Conservation (phyloP, 225 moss, liverwort and hornwort species). For the Pleurozium schreberi region DNA sequence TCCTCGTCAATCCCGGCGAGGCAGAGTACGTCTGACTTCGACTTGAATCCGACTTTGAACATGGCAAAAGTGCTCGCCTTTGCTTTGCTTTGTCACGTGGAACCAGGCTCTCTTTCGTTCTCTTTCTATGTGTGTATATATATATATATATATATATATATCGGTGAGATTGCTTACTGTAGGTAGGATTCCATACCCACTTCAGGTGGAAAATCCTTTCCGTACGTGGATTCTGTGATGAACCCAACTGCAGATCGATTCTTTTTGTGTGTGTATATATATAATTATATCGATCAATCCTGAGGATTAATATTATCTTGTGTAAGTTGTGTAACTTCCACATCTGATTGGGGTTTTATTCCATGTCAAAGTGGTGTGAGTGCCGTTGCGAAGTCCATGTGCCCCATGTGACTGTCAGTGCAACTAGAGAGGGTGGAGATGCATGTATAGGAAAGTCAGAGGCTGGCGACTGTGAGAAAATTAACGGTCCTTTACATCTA, state of each 20-base stretch:
- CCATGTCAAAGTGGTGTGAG: neutral
- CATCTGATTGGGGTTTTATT: neutral
- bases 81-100: neutral
- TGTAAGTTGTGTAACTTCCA: too few relatives aligned
- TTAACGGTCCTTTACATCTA: neutral
- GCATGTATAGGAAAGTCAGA: too few relatives aligned
- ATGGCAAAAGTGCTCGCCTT: neutral
- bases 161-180: neutral
- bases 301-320: too few relatives aligned
- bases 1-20: neutral
- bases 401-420: neutral
- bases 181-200: neutral
- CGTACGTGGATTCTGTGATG: neutral
- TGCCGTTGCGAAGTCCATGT: neutral
- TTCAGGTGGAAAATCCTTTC: neutral
- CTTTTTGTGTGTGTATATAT: too few relatives aligned
- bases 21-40: neutral
- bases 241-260: too few relatives aligned
- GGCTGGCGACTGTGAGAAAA: neutral
- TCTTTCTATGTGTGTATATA: too few relatives aligned
- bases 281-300: too few relatives aligned
- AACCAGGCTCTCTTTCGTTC: neutral
- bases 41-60: neutral
- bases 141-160: too few relatives aligned
- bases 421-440: neutral